Base-by-base conservation (phyloP, 2,329 filamentous ascomycete species). In the Aspergillus carbonarius region DNA sequence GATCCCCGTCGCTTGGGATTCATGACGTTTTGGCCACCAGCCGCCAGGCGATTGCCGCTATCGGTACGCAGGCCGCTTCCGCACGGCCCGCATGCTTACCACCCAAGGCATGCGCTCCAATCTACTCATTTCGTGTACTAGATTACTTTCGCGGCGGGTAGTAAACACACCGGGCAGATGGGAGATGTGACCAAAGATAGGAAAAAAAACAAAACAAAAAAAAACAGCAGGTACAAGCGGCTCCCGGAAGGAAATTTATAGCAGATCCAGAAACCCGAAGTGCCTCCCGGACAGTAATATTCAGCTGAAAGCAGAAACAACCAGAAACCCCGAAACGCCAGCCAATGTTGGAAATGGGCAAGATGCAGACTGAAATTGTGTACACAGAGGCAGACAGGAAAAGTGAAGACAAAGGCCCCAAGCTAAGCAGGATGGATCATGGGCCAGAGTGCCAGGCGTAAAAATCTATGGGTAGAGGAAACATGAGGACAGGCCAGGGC, bases 331-430 rank as follows among this genome's bases (percentile, higher is more conserved):
- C 62, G n/a, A 39, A 63, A 64, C 61, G 54, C 62, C 60, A 47
- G 58, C 51, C 60, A 56, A 63, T 56, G 55, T 55, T 46, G 40
- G 53, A 49, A 46, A 52, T 12, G 13, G 13, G 54, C 37, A 51
- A 57, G 46, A 60, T 64, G 62, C 62, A 61, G 52, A 48, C n/a
- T 23, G 55, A 37, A 56, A 58, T 35, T 46, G 40, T 58, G 55
- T 56, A 52, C 53, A 58, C 44, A 46, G 49, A 54, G 54, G 51
- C 30, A 60, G 39, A 46, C 30, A 48, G 25, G 18, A 53, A 35
- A 17, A 17, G 27, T 13, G 47, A 53, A 32, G 32, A 52, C 51
- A 15, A 51, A 5, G 39, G 25, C 35, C 34, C 39, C n/a, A 54
- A 32, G 32, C 34, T 58, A 60, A 54, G 51, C 57, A 60, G 23